A percentile compares a stretch with the other conserved stretches of the same genome.
phyloP scores from a whole-genome alignment of 1,139 yeast genomes.

The Debaryomycetaceae sp. region DNA sequence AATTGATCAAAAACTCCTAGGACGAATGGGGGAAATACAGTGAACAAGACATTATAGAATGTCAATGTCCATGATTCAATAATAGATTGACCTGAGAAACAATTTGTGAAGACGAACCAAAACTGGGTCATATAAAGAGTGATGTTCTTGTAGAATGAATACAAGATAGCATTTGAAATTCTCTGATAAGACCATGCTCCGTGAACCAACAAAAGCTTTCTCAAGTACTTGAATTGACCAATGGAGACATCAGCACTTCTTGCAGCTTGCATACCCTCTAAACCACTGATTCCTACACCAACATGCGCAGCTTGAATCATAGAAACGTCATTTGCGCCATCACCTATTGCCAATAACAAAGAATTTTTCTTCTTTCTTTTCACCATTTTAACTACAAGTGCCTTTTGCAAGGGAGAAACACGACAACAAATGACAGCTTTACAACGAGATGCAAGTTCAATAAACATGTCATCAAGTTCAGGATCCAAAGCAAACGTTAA shows the following conservation, averaged over 20 bases:
- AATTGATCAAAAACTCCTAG: constrained; percentile 97
- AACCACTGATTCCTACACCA: constrained; percentile 98
- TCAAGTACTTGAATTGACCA: constrained; percentile 88
- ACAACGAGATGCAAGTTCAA: constrained; percentile 81
- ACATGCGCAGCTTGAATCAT: constrained; percentile 98
- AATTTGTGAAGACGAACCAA: constrained; percentile 93
- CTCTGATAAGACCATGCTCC: constrained; percentile 98
- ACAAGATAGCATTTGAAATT: constrained; percentile 84
- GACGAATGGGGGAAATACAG: constrained; percentile 94
- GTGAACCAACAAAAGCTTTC: constrained; percentile 82
- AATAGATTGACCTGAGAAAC: constrained; percentile 92
- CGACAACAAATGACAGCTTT: constrained; percentile 94
- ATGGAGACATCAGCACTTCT: constrained; percentile 96
- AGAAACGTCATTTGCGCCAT: constrained; percentile 97
- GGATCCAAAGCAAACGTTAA: constrained; percentile 79
- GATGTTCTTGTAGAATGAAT: constrained; percentile 93
- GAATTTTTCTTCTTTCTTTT: constrained; percentile 54
- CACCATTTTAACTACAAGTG: constrained; percentile 89
- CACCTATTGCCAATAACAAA: constrained; percentile 90
- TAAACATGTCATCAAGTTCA: constrained; percentile 72
- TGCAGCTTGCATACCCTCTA: constrained; percentile 99
- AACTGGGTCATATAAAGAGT: constrained; percentile 96
- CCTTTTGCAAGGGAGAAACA: constrained; percentile 96
- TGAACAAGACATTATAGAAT: constrained; percentile 90
- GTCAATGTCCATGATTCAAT: constrained; percentile 98